Base-by-base conservation (phyloP, 1,284 basidiomycete species). In the Cerioporus squamosus region DNA sequence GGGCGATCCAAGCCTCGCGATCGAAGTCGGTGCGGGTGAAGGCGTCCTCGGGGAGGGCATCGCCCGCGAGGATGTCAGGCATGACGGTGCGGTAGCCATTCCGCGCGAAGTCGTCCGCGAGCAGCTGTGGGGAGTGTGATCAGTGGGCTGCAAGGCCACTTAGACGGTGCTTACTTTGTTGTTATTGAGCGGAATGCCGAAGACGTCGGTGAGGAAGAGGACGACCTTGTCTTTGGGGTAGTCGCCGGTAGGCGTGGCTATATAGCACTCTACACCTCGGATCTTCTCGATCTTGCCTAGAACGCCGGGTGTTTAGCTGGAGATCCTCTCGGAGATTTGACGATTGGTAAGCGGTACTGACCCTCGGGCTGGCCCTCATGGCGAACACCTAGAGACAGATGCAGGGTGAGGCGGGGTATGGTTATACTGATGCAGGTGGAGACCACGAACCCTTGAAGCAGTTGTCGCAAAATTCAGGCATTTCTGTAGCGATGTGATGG, bases 21-120 rank as follows among this genome's bases (percentile, higher is more conserved):
- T 87, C 76, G 62, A 81, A 82, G 22, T 51, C 55, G 22, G 47
- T 18, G 38, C 59, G 45, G 53, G 65, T 62, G 44, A 82, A 22
- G 5, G 70, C 75, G 48, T 79, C 74, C 3, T 73, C 55, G 9
- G 79, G 73, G 44, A 85, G 67, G 15, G 83, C 72, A 66, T 91
- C 89, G 42, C 81, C 87, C 67, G 81, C 77, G 46, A 91, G 74
- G 63, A 84, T 79, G 72, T 90, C 86, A 0, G 82, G 81, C 14
- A 80, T 64, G 58, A 88, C 75, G 7, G 79, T 80, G 78, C 84
- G 84, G 78, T 83, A 88, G 14, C 90, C 91, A 63, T 90, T 88
- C 22, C 76, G 77, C 15, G 91, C 90, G 73, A 87, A 93, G 68
- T 85, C 86, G 67, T 93, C 91, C 12, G 79, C 84, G 29, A 90